A percentile compares a stretch with the other conserved stretches of the same genome.
phyloP scores from a whole-genome alignment of 169 alveolate species.

The Plasmodium malariae region DNA sequence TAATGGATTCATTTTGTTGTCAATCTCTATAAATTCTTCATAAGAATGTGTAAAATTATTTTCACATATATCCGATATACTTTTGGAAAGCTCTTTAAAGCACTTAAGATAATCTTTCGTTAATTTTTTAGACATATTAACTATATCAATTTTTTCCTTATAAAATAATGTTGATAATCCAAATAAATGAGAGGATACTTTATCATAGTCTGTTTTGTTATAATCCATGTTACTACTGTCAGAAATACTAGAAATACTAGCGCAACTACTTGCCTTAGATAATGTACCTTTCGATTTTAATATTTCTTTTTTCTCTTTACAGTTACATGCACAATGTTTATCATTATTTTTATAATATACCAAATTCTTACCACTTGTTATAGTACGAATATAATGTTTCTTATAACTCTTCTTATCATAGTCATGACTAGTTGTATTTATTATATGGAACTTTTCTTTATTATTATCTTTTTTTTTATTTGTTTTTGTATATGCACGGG shows the following conservation, averaged over 20 bases:
- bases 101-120: background rate
- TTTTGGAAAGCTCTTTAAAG: background rate
- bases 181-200: constrained; percentile 2
- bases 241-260: too few relatives aligned
- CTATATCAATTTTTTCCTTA: background rate
- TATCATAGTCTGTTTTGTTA: background rate
- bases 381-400: too few relatives aligned
- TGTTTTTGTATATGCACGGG: background rate
- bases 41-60: background rate
- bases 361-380: too few relatives aligned
- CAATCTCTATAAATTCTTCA: constrained; percentile 12
- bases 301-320: too few relatives aligned
- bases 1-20: background rate
- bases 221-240: too few relatives aligned
- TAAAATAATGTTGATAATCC: constrained; percentile 14
- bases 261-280: too few relatives aligned
- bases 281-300: too few relatives aligned
- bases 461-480: background rate
- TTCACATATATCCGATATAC: background rate
- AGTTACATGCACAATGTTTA: too few relatives aligned
- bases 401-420: too few relatives aligned
- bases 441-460: too few relatives aligned
- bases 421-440: too few relatives aligned
- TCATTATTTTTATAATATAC: too few relatives aligned
- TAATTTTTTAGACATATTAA: background rate